Conservation (phyloP, 257 asterid species). For the Capsicum chinense region DNA sequence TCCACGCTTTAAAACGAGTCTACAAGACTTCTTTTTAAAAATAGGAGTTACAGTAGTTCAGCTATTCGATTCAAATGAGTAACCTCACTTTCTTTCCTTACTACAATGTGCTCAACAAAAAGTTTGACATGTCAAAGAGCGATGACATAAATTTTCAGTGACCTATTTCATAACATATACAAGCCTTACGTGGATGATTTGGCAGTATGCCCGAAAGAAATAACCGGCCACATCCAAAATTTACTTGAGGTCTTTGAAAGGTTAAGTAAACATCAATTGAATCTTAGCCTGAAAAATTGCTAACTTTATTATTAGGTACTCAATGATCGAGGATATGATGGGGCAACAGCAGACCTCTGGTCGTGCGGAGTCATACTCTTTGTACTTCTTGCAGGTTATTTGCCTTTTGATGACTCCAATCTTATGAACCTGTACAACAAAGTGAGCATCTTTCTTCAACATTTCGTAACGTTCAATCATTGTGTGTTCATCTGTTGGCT, state of each 20-base stretch:
- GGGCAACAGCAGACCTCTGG: slow-evolving; percentile 92
- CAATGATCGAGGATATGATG: slow-evolving; percentile 85
- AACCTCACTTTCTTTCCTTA: not conserved
- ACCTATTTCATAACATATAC: not conserved
- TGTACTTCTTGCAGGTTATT: slow-evolving; percentile 94
- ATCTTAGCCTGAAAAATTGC: not conserved
- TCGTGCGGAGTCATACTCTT: slow-evolving; percentile 93
- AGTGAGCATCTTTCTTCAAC: slow-evolving; percentile 51
- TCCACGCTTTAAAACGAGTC: not conserved
- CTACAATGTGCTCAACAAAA: not conserved
- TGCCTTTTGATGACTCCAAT: slow-evolving; percentile 92
- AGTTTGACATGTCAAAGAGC: not conserved
- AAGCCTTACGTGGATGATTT: not conserved
- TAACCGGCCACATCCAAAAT: not conserved
- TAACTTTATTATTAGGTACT: slow-evolving; percentile 64
- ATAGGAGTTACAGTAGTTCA: not conserved
- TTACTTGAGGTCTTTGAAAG: fast-evolving
- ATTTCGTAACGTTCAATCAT: not conserved
- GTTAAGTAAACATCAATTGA: not conserved
- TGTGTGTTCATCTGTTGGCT: slow-evolving; percentile 15
- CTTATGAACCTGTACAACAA: slow-evolving; percentile 77
- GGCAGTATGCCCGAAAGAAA: not conserved
- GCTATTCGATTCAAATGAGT: not conserved
- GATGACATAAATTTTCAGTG: not conserved
- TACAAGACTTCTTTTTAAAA: not conserved